These are phyloP conservation scores for Litchi chinensis DNA, from an alignment of 345 rosid species.

Conservation along the genomic window DNA sequence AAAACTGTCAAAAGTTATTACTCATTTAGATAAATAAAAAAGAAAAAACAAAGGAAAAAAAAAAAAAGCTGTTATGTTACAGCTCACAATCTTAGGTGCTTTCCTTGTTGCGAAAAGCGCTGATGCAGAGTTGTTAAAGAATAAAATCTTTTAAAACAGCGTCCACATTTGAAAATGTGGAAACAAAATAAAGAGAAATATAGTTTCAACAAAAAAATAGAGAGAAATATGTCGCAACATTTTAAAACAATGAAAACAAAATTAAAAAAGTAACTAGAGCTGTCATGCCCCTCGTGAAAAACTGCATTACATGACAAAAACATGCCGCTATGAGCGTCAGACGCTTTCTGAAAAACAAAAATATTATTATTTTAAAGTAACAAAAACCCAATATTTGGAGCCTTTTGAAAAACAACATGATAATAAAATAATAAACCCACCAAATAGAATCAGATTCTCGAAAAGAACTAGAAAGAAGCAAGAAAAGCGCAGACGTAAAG, in stretches of 20 bases:
- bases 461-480: neutral
- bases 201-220: no score
- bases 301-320: conserved; percentile 51
- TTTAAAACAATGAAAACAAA: neutral
- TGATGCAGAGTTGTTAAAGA: conserved; percentile 7
- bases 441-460: conserved; percentile 24
- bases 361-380: neutral
- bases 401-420: neutral
- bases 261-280: neutral
- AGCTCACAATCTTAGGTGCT: conserved; percentile 31
- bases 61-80: conserved; percentile 7
- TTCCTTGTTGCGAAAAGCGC: conserved; percentile 36
- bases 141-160: conserved; percentile 8
- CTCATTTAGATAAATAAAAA: conserved; percentile 20
- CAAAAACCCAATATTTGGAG: neutral
- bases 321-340: conserved; percentile 35
- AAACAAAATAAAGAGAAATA: neutral
- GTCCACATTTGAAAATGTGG: conserved; percentile 7
- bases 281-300: conserved; percentile 49
- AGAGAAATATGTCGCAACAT: neutral
- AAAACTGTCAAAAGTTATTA: conserved; percentile 7
- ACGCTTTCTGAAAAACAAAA: conserved; percentile 3
- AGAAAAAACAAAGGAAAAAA: neutral
- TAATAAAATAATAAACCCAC: conserved; percentile 16
- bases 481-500: neutral